Evolutionary conservation across 2,329 filamentous ascomycete genomes (phyloP).

Genomic region (Aspergillus amoenus): DNA sequence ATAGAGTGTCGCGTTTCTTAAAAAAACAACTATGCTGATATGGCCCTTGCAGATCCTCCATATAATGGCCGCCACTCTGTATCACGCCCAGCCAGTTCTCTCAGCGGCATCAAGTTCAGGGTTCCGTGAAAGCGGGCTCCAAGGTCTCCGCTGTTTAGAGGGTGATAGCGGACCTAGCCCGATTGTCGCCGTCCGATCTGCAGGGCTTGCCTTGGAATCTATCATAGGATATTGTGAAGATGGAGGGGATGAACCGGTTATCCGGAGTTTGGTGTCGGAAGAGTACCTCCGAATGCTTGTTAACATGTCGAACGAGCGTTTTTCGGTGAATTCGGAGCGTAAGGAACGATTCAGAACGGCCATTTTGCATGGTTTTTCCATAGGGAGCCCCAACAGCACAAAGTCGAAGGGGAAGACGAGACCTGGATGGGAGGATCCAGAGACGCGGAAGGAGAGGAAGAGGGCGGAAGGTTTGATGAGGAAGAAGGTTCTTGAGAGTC

Average conservation of each 20-base stretch:
- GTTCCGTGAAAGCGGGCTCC: conserved; percentile 84
- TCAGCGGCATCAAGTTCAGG: conserved; percentile 76
- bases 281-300: conserved; percentile 68
- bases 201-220: conserved; percentile 78
- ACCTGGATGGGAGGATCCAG: conserved; percentile 39
- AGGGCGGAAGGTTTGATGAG: conserved; percentile 41
- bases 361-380: conserved; percentile 27
- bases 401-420: conserved; percentile 24
- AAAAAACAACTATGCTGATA: conserved; percentile 22
- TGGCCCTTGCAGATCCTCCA: conserved; percentile 74
- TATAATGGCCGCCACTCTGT: conserved; percentile 71
- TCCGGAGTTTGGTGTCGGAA: conserved; percentile 60
- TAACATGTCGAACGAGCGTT: conserved; percentile 66
- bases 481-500: conserved; percentile 27
- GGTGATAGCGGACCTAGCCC: conserved; percentile 54
- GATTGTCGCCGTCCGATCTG: conserved; percentile 82
- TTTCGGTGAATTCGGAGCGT: conserved; percentile 40
- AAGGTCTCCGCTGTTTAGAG: conserved; percentile 56
- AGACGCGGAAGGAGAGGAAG: conserved; percentile 39
- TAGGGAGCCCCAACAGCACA: not conserved
- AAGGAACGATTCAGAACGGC: conserved; percentile 38
- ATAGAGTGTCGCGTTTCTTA: not conserved
- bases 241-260: conserved; percentile 27
- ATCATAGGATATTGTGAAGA: conserved; percentile 62
- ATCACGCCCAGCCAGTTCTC: conserved; percentile 73